These are phyloP conservation scores for Candida cerambycidarum DNA, from an alignment of 805 yeast genomes.

Conservation along the genomic window DNA sequence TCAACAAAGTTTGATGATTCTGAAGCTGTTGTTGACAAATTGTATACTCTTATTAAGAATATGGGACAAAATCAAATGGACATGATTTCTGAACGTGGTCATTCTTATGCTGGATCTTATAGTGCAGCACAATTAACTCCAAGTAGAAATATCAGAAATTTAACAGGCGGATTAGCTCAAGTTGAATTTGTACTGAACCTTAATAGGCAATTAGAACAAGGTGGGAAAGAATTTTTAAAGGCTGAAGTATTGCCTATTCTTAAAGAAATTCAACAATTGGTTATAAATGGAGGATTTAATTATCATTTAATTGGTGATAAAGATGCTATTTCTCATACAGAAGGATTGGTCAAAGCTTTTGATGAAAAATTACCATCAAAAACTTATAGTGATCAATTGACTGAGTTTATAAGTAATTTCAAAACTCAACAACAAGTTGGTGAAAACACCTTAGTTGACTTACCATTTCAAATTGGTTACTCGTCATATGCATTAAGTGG, in stretches of 20 bases:
- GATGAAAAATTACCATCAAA: constrained; percentile 16
- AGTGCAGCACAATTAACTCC: constrained; percentile 65
- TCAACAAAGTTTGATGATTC: constrained; percentile 65
- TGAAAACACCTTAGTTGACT: constrained; percentile 50
- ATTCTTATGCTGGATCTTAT: constrained; percentile 70
- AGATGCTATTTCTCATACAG: constrained; percentile 36
- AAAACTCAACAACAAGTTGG: constrained; percentile 5
- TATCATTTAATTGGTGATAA: constrained; percentile 62
- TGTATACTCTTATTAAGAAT: constrained; percentile 69
- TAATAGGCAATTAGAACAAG: constrained; percentile 45
- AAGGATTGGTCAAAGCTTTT: constrained; percentile 34
- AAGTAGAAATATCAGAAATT: constrained; percentile 60
- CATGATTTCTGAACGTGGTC: constrained; percentile 84
- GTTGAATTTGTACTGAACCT: constrained; percentile 66
- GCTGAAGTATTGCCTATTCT: constrained; percentile 66
- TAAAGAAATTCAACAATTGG: constrained; percentile 44
- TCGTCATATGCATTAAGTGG: constrained; percentile 69
- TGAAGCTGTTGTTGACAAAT: constrained; percentile 51
- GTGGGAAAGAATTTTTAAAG: constrained; percentile 33
- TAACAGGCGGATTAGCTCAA: constrained; percentile 74
- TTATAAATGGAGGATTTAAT: constrained; percentile 45
- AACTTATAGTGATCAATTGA: constrained; percentile 16
- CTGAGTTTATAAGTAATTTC: constrained; percentile 18
- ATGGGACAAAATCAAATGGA: constrained; percentile 76
- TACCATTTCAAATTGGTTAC: constrained; percentile 90